Evolutionary conservation across 208 protist genomes (phyloP).

Genomic region (Naegleria lovaniensis): DNA sequence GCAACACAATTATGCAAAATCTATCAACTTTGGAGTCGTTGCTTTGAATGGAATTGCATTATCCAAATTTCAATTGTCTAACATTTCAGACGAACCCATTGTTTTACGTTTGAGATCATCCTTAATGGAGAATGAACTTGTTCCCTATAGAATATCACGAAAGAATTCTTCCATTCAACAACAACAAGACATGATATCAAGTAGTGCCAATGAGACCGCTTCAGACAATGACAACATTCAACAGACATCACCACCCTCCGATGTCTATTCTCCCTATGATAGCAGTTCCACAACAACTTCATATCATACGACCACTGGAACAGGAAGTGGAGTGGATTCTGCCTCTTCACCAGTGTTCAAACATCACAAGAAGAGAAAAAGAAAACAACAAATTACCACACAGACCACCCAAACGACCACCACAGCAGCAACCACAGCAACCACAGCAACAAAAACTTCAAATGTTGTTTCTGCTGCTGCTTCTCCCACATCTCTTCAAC

Average conservation of each 20-base stretch:
- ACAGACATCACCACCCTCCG: background rate
- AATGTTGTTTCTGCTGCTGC: too few species aligned
- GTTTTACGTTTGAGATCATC: background rate
- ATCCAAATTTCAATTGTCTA: background rate
- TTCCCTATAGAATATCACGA: background rate
- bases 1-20: slow-evolving; percentile 21
- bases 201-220: background rate
- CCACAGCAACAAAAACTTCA: too few species aligned
- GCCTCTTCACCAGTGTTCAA: too few species aligned
- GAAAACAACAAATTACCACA: too few species aligned
- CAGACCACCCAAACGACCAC: too few species aligned
- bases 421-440: too few species aligned
- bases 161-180: background rate
- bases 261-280: background rate
- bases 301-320: too few species aligned
- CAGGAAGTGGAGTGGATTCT: too few species aligned
- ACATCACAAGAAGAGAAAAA: too few species aligned
- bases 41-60: background rate
- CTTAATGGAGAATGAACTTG: background rate
- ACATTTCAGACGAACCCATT: background rate
- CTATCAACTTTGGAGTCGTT: slow-evolving; percentile 2
- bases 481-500: too few species aligned
- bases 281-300: background rate
- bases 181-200: background rate
- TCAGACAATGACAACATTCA: background rate